Evolutionary conservation across 176 grass and related monocot genomes (phyloP), one percentile per base, ranked within the genome.

Genomic region (Elaeis guineensis): DNA sequence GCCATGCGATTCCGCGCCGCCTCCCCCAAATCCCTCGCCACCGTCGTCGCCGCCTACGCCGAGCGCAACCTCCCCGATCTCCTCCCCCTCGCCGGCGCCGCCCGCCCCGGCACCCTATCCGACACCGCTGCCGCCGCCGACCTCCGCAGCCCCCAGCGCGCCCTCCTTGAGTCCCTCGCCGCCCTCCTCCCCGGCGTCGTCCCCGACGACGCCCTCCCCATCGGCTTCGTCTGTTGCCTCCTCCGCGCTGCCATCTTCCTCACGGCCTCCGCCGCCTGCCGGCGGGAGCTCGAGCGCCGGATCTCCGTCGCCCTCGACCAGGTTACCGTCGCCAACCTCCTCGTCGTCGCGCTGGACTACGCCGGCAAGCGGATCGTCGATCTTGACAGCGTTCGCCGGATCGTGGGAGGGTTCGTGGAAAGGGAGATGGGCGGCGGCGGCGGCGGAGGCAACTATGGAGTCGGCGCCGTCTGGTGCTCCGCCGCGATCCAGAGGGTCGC

Each of bases 271-370:
- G 26, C 69, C 3, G 69, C 66, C 48, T 79, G 63, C 54, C 75
- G 80, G 71, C 75, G 61, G 64, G 77, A 80, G 57, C 73, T 97
- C n/a, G 84, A 91, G 75, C 79, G 79, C 39, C 84, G 84, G 25
- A 79, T 88, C 9, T 67, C 81, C 4, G 76, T 24, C 2, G 67
- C 80, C 17, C 93, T 97, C 21, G 81, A 91, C 23, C 73, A 76
- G 54, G 93, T 72, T 17, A 80, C 78, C 0, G 60, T 70, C 0
- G 72, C 15, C 19, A 78, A 97, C 73, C 72, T 97, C 16, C 75
- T 90, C 15, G 35, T 58, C 52, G 11, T 95, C 17, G 70, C 80
- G 1, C 54, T 90, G 16, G 83, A 90, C 59, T 54, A 16, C 57
- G 16, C 78, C 19, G 72, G 86, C 0, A 58, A 85, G 60, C 58